Conservation (phyloP, 2,329 filamentous ascomycete genomes). For the Nothopassalora personata region DNA sequence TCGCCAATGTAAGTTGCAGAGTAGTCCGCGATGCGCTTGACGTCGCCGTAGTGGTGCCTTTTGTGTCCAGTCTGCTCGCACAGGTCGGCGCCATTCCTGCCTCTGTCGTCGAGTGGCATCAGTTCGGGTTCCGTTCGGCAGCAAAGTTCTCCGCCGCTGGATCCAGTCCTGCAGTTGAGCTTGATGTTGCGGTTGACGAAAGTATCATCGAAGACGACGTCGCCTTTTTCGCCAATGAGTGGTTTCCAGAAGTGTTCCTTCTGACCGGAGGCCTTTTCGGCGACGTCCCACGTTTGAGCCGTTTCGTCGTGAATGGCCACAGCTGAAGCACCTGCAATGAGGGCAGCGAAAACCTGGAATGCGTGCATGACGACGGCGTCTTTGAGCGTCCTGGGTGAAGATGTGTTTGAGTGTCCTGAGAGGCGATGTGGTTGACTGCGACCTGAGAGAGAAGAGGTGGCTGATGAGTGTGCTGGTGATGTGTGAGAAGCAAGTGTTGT, state of each 20-base stretch:
- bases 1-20: neutral
- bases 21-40: neutral
- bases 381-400: neutral
- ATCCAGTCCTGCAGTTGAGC: neutral
- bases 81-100: neutral
- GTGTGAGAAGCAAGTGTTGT: neutral
- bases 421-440: neutral
- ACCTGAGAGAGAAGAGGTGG: neutral
- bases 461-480: neutral
- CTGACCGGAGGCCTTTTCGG: neutral
- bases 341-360: neutral
- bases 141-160: neutral
- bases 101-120: neutral
- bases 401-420: neutral
- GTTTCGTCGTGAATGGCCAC: neutral
- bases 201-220: neutral
- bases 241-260: too few species aligned
- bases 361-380: neutral
- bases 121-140: neutral
- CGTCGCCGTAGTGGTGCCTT: neutral
- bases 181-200: neutral
- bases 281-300: neutral
- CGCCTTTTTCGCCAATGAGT: too few species aligned
- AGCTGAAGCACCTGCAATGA: neutral
- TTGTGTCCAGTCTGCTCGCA: neutral